phyloP scores from a whole-genome alignment of 768 basidiomycete genomes.

The Cystofilobasidium capitatum region DNA sequence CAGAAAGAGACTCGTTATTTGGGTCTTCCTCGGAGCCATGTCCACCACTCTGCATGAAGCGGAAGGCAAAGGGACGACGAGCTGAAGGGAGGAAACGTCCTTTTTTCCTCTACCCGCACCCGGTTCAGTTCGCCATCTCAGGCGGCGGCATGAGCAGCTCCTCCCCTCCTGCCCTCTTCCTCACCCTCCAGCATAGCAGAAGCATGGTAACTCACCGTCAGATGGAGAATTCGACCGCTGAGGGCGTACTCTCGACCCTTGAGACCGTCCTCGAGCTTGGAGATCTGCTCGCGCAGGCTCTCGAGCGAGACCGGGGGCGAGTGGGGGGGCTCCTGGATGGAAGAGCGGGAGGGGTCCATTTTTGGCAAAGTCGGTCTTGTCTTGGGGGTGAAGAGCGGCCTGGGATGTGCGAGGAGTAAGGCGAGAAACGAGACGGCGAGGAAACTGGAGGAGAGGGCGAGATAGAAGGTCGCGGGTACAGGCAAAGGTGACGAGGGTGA shows the following conservation, averaged over 20 bases:
- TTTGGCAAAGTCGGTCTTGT: not conserved
- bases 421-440: not conserved
- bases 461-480: too few species aligned
- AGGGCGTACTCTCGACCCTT: conserved; percentile 59
- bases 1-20: too few species aligned
- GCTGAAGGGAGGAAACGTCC: too few species aligned
- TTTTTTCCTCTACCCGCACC: too few species aligned
- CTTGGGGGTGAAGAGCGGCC: not conserved
- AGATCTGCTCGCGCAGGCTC: conserved; percentile 56
- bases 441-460: too few species aligned
- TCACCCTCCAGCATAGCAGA: not conserved
- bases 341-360: conserved; percentile 22
- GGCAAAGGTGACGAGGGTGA: too few species aligned
- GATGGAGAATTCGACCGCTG: conserved; percentile 81
- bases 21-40: too few species aligned
- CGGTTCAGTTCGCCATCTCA: too few species aligned
- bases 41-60: too few species aligned
- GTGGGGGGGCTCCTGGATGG: conserved; percentile 24
- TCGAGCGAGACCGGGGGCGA: conserved; percentile 14
- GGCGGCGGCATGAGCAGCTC: too few species aligned
- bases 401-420: not conserved
- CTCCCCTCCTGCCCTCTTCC: not conserved
- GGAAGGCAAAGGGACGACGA: too few species aligned
- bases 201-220: conserved; percentile 44
- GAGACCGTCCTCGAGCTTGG: conserved; percentile 62